Base-by-base conservation (phyloP, 108 stramenopile species). In the Fragilaria radians region DNA sequence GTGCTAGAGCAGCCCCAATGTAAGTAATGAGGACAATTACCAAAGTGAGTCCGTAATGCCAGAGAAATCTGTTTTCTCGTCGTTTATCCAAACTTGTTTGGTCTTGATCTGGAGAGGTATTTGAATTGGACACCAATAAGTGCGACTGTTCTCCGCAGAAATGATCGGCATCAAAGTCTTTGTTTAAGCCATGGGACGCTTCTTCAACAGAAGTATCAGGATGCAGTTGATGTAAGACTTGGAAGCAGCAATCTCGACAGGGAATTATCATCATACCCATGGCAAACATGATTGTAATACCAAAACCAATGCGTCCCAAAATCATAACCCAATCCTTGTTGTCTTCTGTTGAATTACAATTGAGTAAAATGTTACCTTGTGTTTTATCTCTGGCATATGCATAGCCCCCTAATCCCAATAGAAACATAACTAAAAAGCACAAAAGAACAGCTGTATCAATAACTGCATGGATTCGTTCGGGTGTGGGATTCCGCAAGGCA, bases 251-350 rank as follows among this genome's bases (percentile, higher is more conserved):
- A 27, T 78, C 77, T 42, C 89, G 69, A 68, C 89, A 91, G 14
- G 89, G 89, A 30, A 91, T 59, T 5, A 82, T 57, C 69, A 86
- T 82, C 68, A 91, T 61, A 0, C 81, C 71, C 65, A 85, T 65
- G 14, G 72, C 89, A 18, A 86, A 46, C 46, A 82, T 56, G 25
- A 86, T 62, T 4, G 85, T 85, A 18, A 73, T 55, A 5, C 89
- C 85, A 57, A 68, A 85, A 19, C 89, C 86, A 32, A 87, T 58
- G 21, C 82, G 64, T 28, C 88, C 84, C n/a, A 76, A 24, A 1
- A 85, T 52, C 32, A 91, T 69, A 25, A 79, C 42, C 36, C 65
- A 64, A 50, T 74, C 63, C 29, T 67, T 61, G 21, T 18, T 51
- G 19, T 53, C 28, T 34, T 60, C 45, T 33, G 70, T 70, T 22